A percentile compares a stretch with the other conserved stretches of the same genome.
phyloP scores from a whole-genome alignment of 2,329 filamentous ascomycete species.

The Plectosphaerella cucumerina region DNA sequence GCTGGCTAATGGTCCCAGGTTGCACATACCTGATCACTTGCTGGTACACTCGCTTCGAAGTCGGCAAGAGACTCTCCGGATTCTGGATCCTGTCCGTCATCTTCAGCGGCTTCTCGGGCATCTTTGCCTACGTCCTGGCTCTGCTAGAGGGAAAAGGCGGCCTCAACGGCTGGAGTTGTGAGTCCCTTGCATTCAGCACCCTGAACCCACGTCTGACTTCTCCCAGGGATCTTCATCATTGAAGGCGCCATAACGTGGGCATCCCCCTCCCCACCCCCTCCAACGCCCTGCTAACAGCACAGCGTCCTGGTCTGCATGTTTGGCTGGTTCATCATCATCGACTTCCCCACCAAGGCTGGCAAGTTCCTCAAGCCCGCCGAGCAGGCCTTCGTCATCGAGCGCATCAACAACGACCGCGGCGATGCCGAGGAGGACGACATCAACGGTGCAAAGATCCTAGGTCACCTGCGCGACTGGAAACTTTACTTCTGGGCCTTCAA shows the following conservation, averaged over 20 bases:
- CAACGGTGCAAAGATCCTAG: slow-evolving; percentile 17
- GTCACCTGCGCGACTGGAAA: slow-evolving; percentile 28
- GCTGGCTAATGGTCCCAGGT: slow-evolving; percentile 3
- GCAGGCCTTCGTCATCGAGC: slow-evolving; percentile 22
- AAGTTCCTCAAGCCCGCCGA: slow-evolving; percentile 17
- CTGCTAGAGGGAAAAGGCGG: slow-evolving; percentile 2
- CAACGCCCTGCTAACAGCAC: background rate
- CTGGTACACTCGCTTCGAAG: slow-evolving; percentile 31
- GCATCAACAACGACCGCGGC: slow-evolving; percentile 23
- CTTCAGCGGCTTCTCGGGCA: slow-evolving; percentile 12
- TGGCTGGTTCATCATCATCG: slow-evolving; percentile 16
- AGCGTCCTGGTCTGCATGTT: slow-evolving; percentile 19
- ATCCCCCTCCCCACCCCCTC: background rate
- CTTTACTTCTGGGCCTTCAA: slow-evolving; percentile 29
- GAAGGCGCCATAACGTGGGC: slow-evolving; percentile 18
- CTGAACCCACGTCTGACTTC: background rate
- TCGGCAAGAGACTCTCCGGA: slow-evolving; percentile 18
- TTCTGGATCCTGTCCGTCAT: slow-evolving; percentile 10
- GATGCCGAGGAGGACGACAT: slow-evolving; percentile 16
- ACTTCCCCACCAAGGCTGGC: slow-evolving; percentile 17
- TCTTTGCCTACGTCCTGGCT: slow-evolving; percentile 8
- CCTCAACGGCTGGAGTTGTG: slow-evolving; percentile 12
- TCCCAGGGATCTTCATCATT: slow-evolving; percentile 11
- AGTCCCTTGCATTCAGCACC: background rate
- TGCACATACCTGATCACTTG: slow-evolving; percentile 28